phyloP scores from a whole-genome alignment of 139 green algal species.

The Chlorella sp. region DNA sequence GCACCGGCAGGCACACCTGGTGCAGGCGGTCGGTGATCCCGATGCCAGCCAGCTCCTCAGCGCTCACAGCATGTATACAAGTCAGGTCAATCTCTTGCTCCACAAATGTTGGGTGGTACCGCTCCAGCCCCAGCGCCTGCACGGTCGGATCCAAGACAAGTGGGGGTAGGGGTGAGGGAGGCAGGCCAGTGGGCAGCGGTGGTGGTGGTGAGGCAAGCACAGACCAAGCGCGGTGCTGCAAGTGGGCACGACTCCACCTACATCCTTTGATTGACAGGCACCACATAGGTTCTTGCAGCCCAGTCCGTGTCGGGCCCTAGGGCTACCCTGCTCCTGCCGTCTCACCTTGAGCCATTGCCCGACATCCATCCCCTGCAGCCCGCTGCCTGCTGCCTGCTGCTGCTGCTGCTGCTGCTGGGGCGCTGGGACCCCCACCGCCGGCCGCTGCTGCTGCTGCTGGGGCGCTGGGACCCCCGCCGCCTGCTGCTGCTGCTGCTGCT shows the following conservation, averaged over 20 bases:
- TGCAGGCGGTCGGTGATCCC: slow-evolving; percentile 10
- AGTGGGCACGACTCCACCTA: too few relatives aligned
- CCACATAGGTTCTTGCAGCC: too few relatives aligned
- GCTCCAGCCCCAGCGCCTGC: slow-evolving; percentile 23
- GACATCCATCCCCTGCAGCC: neutral
- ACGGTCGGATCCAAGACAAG: neutral
- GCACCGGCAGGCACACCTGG: neutral
- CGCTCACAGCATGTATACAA: neutral
- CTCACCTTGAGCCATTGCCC: slow-evolving; percentile 21
- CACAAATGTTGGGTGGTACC: neutral
- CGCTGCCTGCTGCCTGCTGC: neutral
- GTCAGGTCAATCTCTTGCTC: slow-evolving; percentile 22
- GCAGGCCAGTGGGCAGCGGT: neutral
- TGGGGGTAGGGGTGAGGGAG: neutral
- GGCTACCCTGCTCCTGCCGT: neutral
- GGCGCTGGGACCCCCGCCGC: neutral
- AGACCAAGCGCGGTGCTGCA: too few relatives aligned
- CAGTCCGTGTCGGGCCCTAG: too few relatives aligned
- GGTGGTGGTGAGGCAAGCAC: neutral
- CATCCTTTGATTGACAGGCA: too few relatives aligned
- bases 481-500: neutral
- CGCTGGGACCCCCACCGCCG: neutral
- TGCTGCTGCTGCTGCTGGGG: neutral
- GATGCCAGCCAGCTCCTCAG: slow-evolving; percentile 23
- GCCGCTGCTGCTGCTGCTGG: neutral